A percentile compares a stretch with the other conserved stretches of the same genome.
phyloP scores from a whole-genome alignment of 768 basidiomycete genomes.

The Amanita fuliginea region DNA sequence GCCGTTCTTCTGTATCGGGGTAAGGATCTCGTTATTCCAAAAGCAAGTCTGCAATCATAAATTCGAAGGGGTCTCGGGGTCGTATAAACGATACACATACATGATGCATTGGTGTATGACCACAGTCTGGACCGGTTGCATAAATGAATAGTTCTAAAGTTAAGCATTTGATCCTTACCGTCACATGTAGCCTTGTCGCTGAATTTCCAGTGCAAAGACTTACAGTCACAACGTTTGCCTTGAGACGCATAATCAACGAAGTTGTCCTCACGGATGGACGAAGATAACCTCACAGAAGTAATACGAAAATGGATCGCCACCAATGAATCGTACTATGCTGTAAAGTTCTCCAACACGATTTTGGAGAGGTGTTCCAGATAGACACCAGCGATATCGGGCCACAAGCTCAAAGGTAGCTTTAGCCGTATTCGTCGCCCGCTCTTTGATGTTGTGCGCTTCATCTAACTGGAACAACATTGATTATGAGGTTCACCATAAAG shows the following conservation, averaged over 20 bases:
- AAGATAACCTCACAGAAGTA: constrained; percentile 64
- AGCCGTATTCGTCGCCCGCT: constrained; percentile 87
- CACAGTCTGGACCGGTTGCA: constrained; percentile 44
- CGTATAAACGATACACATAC: constrained; percentile 28
- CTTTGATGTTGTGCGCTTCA: constrained; percentile 98
- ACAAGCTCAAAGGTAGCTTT: constrained; percentile 91
- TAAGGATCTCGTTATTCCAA: constrained; percentile 95
- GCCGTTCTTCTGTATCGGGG: constrained; percentile 89
- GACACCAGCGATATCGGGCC: constrained; percentile 82
- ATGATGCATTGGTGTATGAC: constrained; percentile 80
- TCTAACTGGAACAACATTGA: constrained; percentile 46
- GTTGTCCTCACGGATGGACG: background rate
- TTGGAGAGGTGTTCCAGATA: constrained; percentile 93
- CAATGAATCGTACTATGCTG: constrained; percentile 84
- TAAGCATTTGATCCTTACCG: constrained; percentile 30
- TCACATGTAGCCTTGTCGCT: constrained; percentile 75
- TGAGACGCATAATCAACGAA: constrained; percentile 4
- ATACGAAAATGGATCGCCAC: constrained; percentile 86
- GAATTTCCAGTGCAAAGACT: constrained; percentile 93
- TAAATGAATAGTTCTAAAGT: background rate
- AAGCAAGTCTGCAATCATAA: constrained; percentile 64
- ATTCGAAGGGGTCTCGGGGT: background rate
- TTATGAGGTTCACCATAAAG: background rate
- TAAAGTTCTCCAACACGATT: constrained; percentile 99
- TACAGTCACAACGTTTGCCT: constrained; percentile 91